These are phyloP conservation scores for Diaporthe sp. DNA, from an alignment of 2,329 filamentous ascomycete genomes.

Conservation along the genomic window DNA sequence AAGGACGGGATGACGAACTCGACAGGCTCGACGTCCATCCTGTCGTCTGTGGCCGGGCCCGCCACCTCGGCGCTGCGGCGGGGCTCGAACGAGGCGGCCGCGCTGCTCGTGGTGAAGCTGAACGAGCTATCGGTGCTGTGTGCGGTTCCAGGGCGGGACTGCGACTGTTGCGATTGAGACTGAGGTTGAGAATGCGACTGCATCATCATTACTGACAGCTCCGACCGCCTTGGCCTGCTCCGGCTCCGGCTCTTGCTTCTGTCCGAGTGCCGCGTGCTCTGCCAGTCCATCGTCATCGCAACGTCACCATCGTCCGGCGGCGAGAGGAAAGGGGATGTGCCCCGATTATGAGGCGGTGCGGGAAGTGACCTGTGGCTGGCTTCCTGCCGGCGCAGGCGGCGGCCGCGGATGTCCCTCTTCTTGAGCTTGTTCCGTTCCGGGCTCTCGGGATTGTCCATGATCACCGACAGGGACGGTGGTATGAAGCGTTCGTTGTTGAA, in stretches of 20 bases:
- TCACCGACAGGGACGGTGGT: constrained; percentile 20
- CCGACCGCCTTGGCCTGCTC: constrained; percentile 23
- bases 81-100: constrained; percentile 14
- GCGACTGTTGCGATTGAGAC: neutral
- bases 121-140: constrained; percentile 26
- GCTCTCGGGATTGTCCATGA: constrained; percentile 14
- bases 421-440: constrained; percentile 32
- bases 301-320: constrained; percentile 1
- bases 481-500: neutral
- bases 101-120: constrained; percentile 18
- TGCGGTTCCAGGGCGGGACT: constrained; percentile 23
- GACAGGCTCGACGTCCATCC: constrained; percentile 33
- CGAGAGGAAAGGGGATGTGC: neutral
- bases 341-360: neutral
- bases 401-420: constrained; percentile 28
- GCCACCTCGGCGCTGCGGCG: constrained; percentile 30
- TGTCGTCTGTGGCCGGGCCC: neutral
- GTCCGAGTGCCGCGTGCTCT: constrained; percentile 8
- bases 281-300: constrained; percentile 28
- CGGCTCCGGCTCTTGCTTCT: constrained; percentile 25
- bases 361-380: neutral
- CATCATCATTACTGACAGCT: constrained; percentile 12
- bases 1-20: constrained; percentile 39
- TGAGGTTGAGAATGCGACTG: neutral
- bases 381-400: constrained; percentile 23